Conservation (phyloP, 2,329 filamentous ascomycete species). For the Fusarium albidum region DNA sequence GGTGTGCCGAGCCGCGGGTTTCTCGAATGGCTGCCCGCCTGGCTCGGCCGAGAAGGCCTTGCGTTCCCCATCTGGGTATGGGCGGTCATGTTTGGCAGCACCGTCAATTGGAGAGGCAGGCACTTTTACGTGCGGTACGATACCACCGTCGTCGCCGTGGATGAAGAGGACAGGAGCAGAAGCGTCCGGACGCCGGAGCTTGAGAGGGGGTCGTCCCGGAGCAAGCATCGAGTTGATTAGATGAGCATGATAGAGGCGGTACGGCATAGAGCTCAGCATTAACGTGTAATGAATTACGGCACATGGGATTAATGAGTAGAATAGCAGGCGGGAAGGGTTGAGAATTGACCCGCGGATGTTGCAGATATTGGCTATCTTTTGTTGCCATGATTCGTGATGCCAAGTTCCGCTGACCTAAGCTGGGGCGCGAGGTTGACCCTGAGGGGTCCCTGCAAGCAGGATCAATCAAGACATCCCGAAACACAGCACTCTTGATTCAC, state of each 20-base stretch:
- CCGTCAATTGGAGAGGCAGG: constrained; percentile 86
- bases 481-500: too few relatives aligned
- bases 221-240: constrained; percentile 38
- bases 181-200: constrained; percentile 34
- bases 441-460: too few relatives aligned
- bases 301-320: constrained; percentile 15
- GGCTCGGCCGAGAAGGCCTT: constrained; percentile 83
- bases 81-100: constrained; percentile 88
- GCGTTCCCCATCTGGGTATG: constrained; percentile 90
- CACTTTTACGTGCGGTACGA: constrained; percentile 84
- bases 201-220: constrained; percentile 35
- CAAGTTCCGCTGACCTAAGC: neutral
- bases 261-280: constrained; percentile 6
- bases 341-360: neutral
- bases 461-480: too few relatives aligned
- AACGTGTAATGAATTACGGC: constrained; percentile 20
- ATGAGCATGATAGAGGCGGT: neutral
- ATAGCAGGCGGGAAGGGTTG: constrained; percentile 13
- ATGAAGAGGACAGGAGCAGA: constrained; percentile 20
- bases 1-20: constrained; percentile 64
- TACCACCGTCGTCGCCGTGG: constrained; percentile 72
- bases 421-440: neutral
- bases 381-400: neutral
- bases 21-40: constrained; percentile 77
- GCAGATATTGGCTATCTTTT: neutral